phyloP scores from a whole-genome alignment of 2,329 filamentous ascomycete species.

The Ophiosphaerella korrae region DNA sequence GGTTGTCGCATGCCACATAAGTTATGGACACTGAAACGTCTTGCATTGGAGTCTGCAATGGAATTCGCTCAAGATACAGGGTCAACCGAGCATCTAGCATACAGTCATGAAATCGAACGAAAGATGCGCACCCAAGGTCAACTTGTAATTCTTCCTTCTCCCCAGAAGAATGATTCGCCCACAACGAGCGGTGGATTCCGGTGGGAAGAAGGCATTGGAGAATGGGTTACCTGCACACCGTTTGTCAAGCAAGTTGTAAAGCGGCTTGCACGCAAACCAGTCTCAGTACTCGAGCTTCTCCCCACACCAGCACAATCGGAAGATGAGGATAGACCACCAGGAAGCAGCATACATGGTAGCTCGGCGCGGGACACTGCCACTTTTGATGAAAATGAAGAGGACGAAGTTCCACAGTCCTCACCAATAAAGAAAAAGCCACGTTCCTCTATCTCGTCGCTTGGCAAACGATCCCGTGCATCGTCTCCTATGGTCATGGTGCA shows the following conservation, averaged over 20 bases:
- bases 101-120: slow-evolving; percentile 37
- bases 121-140: slow-evolving; percentile 36
- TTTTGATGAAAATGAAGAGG: slow-evolving; percentile 20
- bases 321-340: slow-evolving; percentile 10
- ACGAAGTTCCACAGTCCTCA: slow-evolving; percentile 28
- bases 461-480: slow-evolving; percentile 31
- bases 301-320: slow-evolving; percentile 37
- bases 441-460: slow-evolving; percentile 13
- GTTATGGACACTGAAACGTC: slow-evolving; percentile 42
- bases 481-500: slow-evolving; percentile 38
- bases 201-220: slow-evolving; percentile 54
- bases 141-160: slow-evolving; percentile 31
- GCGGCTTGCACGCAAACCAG: slow-evolving; percentile 15
- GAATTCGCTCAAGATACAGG: slow-evolving; percentile 44
- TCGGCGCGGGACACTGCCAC: slow-evolving; percentile 14
- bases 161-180: slow-evolving; percentile 35
- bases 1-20: slow-evolving; percentile 34
- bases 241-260: slow-evolving; percentile 31
- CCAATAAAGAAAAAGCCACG: slow-evolving; percentile 25
- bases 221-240: slow-evolving; percentile 53
- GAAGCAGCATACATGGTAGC: slow-evolving; percentile 2
- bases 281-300: slow-evolving; percentile 28
- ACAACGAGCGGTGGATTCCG: slow-evolving; percentile 38
- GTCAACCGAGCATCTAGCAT: slow-evolving; percentile 32
- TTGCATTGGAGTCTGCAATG: slow-evolving; percentile 44